A percentile compares a stretch with the other conserved stretches of the same genome.
Conservation (phyloP, 1,284 basidiomycete genomes). For the Trametes hirsuta region DNA sequence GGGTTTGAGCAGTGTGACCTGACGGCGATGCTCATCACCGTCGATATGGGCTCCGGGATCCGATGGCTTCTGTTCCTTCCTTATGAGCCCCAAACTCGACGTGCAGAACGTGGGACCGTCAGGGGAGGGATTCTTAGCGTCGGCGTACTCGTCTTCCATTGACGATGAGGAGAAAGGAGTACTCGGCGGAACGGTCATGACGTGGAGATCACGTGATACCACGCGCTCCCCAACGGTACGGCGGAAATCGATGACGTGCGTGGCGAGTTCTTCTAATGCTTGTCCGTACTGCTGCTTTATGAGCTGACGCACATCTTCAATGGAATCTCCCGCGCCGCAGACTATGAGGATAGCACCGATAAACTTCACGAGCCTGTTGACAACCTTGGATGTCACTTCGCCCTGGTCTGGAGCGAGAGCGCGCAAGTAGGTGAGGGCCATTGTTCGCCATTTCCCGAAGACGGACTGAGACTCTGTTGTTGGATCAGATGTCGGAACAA, state of each 20-base stretch:
- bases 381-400: slow-evolving; percentile 35
- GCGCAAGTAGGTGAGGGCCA: slow-evolving; percentile 51
- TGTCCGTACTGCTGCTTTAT: slow-evolving; percentile 28
- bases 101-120: slow-evolving; percentile 1
- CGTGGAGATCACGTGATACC: slow-evolving; percentile 44
- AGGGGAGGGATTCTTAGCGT: neutral
- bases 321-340: slow-evolving; percentile 37
- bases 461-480: slow-evolving; percentile 51
- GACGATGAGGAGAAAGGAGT: slow-evolving; percentile 39
- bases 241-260: slow-evolving; percentile 48
- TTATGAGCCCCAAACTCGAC: neutral
- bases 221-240: slow-evolving; percentile 54
- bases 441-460: slow-evolving; percentile 55
- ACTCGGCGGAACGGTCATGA: slow-evolving; percentile 35
- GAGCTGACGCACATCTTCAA: slow-evolving; percentile 29
- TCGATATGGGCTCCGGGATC: no score
- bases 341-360: slow-evolving; percentile 49
- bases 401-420: slow-evolving; percentile 23
- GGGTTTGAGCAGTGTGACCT: no score
- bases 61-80: no score
- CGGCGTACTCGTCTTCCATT: slow-evolving; percentile 48
- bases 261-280: slow-evolving; percentile 44
- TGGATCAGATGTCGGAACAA: neutral
- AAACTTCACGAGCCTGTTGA: slow-evolving; percentile 42
- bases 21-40: no score